phyloP scores from a whole-genome alignment of 164 flowering plant species.

The Umbilicus rupestris region DNA sequence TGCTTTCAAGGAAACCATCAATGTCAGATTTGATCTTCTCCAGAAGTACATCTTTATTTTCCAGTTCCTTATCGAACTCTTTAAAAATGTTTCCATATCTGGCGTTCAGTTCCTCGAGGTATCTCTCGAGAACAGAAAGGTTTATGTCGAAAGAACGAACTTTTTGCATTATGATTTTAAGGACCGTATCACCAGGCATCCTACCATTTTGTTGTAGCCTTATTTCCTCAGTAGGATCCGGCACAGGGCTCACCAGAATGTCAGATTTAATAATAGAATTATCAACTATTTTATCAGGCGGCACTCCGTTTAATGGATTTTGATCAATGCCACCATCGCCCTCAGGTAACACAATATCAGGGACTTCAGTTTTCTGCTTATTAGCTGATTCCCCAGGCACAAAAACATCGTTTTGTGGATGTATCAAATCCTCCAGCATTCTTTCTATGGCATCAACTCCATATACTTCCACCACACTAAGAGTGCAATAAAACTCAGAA shows the following conservation, averaged over 20 bases:
- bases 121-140: constrained; percentile 74
- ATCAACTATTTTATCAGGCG: constrained; percentile 24
- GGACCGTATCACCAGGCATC: constrained; percentile 92
- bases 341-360: constrained; percentile 22
- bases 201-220: constrained; percentile 62
- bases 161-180: constrained; percentile 90
- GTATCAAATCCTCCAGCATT: constrained; percentile 89
- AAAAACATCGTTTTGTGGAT: constrained; percentile 37
- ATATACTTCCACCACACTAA: constrained; percentile 75
- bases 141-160: constrained; percentile 73
- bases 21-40: constrained; percentile 47
- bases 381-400: constrained; percentile 24
- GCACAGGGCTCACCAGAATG: constrained; percentile 20
- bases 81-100: constrained; percentile 66
- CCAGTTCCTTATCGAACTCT: constrained; percentile 63
- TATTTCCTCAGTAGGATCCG: constrained; percentile 50
- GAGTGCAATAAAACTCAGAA: constrained; percentile 86
- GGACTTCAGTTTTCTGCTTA: constrained; percentile 20
- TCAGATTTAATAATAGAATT: constrained; percentile 22
- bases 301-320: constrained; percentile 20
- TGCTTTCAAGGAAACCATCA: constrained; percentile 34
- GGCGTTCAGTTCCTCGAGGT: constrained; percentile 66
- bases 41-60: constrained; percentile 37
- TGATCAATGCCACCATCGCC: constrained; percentile 24
- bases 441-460: constrained; percentile 95